phyloP scores from a whole-genome alignment of 768 basidiomycete genomes.

The Mycena metata region DNA sequence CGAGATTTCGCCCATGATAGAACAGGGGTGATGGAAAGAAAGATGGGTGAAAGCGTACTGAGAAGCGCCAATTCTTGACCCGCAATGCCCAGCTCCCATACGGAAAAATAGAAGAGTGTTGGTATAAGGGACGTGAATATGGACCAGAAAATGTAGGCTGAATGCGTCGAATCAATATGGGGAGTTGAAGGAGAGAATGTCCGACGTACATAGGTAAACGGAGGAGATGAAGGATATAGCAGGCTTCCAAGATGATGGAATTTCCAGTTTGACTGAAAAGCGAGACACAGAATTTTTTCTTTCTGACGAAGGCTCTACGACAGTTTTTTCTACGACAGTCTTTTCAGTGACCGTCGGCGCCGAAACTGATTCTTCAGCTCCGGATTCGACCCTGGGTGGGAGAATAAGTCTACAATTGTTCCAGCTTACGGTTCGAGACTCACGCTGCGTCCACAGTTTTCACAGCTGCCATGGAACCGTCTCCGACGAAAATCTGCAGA shows the following conservation, averaged over 20 bases:
- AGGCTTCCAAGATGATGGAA: constrained; percentile 33
- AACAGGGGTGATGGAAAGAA: constrained; percentile 65
- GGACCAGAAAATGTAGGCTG: constrained; percentile 88
- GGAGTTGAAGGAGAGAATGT: constrained; percentile 13
- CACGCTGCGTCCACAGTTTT: not conserved
- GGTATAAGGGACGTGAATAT: constrained; percentile 84
- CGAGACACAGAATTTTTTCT: not conserved
- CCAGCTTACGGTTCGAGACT: not conserved
- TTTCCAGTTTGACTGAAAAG: constrained; percentile 5
- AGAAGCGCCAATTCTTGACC: constrained; percentile 86
- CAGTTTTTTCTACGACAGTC: too few species aligned
- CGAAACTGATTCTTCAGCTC: not conserved
- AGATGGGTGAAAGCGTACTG: constrained; percentile 74
- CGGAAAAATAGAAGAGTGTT: constrained; percentile 91
- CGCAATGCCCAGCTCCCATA: constrained; percentile 90
- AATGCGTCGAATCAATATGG: not conserved
- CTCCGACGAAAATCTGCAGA: constrained; percentile 47
- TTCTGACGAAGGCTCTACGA: not conserved
- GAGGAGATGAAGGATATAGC: constrained; percentile 54
- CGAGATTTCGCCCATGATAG: constrained; percentile 61
- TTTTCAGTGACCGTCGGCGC: constrained; percentile 7
- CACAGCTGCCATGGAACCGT: constrained; percentile 3
- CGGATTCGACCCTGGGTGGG: not conserved
- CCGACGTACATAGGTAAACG: constrained; percentile 70
- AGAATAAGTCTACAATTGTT: not conserved